These are phyloP conservation scores for Backusella sp. DNA, from an alignment of 192 early-diverging fungal genomes.

Conservation along the genomic window DNA sequence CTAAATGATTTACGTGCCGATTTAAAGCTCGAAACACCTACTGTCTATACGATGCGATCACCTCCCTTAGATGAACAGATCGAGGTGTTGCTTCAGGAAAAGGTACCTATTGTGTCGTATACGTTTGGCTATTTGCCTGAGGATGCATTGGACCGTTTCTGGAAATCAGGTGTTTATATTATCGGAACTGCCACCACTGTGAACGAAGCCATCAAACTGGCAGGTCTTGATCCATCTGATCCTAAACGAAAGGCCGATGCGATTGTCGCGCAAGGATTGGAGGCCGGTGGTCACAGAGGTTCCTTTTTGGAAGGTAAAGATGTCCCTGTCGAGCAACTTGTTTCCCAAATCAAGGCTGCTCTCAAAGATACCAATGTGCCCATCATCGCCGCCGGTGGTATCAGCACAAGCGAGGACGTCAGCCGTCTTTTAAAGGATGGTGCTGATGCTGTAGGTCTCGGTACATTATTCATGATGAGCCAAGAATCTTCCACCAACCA, in stretches of 20 bases:
- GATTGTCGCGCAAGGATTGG: constrained; percentile 30
- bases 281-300: constrained; percentile 36
- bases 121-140: constrained; percentile 34
- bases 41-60: constrained; percentile 13
- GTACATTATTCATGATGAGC: constrained; percentile 32
- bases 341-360: background rate
- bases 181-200: constrained; percentile 37
- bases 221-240: constrained; percentile 6
- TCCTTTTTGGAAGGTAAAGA: constrained; percentile 13
- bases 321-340: background rate
- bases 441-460: constrained; percentile 23
- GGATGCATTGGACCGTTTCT: constrained; percentile 4
- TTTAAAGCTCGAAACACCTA: constrained; percentile 12
- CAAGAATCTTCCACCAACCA: constrained; percentile 10
- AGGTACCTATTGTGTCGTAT: constrained; percentile 24
- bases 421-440: background rate
- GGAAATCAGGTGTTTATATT: constrained; percentile 15
- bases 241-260: constrained; percentile 16
- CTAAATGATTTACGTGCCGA: constrained; percentile 16
- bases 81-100: constrained; percentile 24
- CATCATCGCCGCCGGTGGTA: constrained; percentile 31
- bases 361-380: background rate
- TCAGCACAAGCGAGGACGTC: constrained; percentile 3
- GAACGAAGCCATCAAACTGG: constrained; percentile 19
- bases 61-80: constrained; percentile 27